phyloP scores from a whole-genome alignment of 805 yeast genomes.

The Candida insectorum region DNA sequence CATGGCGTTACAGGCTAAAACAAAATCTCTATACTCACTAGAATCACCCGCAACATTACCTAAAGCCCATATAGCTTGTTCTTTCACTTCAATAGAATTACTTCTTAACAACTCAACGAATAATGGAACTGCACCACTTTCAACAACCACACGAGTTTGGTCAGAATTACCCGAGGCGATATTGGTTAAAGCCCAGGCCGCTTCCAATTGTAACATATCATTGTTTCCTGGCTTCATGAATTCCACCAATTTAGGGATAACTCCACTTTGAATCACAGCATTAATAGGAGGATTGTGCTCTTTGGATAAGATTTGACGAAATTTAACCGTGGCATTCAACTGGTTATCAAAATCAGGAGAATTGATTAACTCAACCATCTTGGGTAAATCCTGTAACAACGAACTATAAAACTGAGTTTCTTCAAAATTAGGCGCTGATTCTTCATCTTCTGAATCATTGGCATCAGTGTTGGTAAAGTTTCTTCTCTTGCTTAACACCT shows the following conservation, averaged over 20 bases:
- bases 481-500: constrained; percentile 89
- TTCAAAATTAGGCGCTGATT: constrained; percentile 25
- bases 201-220: constrained; percentile 89
- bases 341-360: constrained; percentile 76
- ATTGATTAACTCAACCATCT: constrained; percentile 76
- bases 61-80: constrained; percentile 98
- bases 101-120: constrained; percentile 82
- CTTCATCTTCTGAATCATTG: constrained; percentile 43
- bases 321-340: constrained; percentile 84
- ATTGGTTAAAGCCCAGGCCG: constrained; percentile 99
- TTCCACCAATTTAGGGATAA: constrained; percentile 84
- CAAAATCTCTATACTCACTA: constrained; percentile 83
- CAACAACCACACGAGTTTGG: constrained; percentile 88
- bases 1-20: constrained; percentile 82
- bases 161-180: constrained; percentile 92
- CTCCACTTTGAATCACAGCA: constrained; percentile 88
- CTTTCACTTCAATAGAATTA: constrained; percentile 85
- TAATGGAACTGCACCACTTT: constrained; percentile 89
- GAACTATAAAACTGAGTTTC: constrained; percentile 39
- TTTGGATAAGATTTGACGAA: constrained; percentile 88
- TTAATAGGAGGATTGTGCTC: constrained; percentile 97
- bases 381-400: constrained; percentile 66
- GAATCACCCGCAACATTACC: constrained; percentile 99
- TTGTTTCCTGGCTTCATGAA: constrained; percentile 75
- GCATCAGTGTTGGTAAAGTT: constrained; percentile 49